These are phyloP conservation scores for Trametes cubensis DNA, from an alignment of 768 basidiomycete species.

Conservation along the genomic window DNA sequence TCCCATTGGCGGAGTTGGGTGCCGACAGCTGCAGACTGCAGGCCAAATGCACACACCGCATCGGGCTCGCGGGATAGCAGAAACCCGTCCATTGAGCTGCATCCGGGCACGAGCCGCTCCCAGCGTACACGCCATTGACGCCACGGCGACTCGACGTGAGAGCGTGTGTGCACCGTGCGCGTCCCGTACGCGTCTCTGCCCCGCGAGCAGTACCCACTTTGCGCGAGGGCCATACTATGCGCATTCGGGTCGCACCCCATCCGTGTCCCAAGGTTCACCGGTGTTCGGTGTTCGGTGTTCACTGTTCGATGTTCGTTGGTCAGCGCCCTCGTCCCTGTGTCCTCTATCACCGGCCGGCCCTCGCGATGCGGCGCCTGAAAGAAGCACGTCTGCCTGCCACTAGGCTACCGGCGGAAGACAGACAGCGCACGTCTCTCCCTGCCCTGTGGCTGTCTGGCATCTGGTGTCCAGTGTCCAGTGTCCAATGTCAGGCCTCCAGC, in stretches of 20 bases:
- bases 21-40: neutral
- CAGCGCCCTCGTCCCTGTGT: too few relatives aligned
- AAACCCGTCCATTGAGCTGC: constrained; percentile 1
- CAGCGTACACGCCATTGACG: constrained; percentile 3
- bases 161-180: neutral
- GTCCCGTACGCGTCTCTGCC: neutral
- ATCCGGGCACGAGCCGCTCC: neutral
- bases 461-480: neutral
- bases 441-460: neutral
- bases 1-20: neutral
- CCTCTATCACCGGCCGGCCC: too few relatives aligned
- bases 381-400: too few relatives aligned
- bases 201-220: too few relatives aligned
- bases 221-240: too few relatives aligned
- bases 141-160: constrained; percentile 18
- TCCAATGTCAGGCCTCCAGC: neutral
- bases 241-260: neutral
- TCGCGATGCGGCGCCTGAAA: too few relatives aligned
- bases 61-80: neutral
- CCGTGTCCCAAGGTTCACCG: neutral
- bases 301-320: too few relatives aligned
- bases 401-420: too few relatives aligned
- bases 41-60: neutral
- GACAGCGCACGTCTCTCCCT: neutral
- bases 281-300: neutral